These are phyloP conservation scores for Colletotrichum trifolii DNA, from an alignment of 2,329 filamentous ascomycete species.

Conservation along the genomic window DNA sequence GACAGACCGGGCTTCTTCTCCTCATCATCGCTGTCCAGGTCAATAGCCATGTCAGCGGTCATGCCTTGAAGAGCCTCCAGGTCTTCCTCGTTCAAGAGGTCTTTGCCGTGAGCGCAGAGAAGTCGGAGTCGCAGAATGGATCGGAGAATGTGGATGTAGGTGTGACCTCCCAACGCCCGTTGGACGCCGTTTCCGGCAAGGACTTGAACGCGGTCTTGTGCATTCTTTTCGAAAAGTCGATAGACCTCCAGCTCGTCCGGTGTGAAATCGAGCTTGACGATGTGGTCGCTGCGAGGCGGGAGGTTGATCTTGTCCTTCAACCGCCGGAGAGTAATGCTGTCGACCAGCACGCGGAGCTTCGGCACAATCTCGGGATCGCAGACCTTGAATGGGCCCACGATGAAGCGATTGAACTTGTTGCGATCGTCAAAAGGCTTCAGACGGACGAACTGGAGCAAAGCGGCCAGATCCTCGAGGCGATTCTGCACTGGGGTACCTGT, in stretches of 20 bases:
- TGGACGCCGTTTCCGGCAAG: slow-evolving; percentile 68
- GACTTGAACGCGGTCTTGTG: slow-evolving; percentile 81
- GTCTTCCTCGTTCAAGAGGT: slow-evolving; percentile 87
- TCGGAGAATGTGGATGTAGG: slow-evolving; percentile 94
- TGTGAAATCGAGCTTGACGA: slow-evolving; percentile 80
- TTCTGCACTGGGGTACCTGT: slow-evolving; percentile 98
- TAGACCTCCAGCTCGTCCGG: slow-evolving; percentile 82
- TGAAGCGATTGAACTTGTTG: slow-evolving; percentile 79
- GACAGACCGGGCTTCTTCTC: slow-evolving; percentile 67
- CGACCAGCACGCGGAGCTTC: slow-evolving; percentile 88
- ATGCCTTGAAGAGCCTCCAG: slow-evolving; percentile 82
- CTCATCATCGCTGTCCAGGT: slow-evolving; percentile 82
- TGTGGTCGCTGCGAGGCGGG: slow-evolving; percentile 77
- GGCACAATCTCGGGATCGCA: slow-evolving; percentile 86
- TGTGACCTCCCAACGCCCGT: slow-evolving; percentile 80
- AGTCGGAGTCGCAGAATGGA: slow-evolving; percentile 90
- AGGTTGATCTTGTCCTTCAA: slow-evolving; percentile 92
- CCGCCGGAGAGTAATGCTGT: slow-evolving; percentile 92
- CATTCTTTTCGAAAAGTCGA: slow-evolving; percentile 84
- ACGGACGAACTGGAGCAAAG: slow-evolving; percentile 86
- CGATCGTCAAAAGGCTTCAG: slow-evolving; percentile 87
- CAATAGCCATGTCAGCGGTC: slow-evolving; percentile 87
- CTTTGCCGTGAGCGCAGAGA: slow-evolving; percentile 93
- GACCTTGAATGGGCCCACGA: slow-evolving; percentile 86
- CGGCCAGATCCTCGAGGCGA: slow-evolving; percentile 87